Percentiles rank a stretch among this genome's conserved stretches.
Evolutionary conservation across 192 early-diverging fungal species (phyloP).

Genomic region (Podila clonocystis): DNA sequence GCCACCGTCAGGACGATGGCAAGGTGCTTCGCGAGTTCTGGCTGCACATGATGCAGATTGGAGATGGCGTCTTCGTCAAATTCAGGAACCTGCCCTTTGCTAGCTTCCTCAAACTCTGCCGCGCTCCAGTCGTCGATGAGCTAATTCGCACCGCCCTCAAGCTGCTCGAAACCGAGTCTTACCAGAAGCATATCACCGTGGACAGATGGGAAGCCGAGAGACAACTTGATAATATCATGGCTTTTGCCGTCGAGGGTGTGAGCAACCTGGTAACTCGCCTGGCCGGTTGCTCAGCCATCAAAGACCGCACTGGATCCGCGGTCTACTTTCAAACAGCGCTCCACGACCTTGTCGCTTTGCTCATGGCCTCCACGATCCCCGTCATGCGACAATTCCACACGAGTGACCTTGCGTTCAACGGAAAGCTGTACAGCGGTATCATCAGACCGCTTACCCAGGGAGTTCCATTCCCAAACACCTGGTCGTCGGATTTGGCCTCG

Average conservation of each 20-base stretch:
- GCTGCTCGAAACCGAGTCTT: not conserved
- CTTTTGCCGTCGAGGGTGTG: slow-evolving; percentile 21
- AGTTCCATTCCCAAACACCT: not conserved
- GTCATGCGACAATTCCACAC: slow-evolving; percentile 1
- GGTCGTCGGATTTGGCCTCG: not conserved
- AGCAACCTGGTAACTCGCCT: slow-evolving; percentile 19
- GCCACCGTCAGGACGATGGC: slow-evolving; percentile 1
- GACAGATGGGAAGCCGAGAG: not conserved
- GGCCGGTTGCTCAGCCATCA: slow-evolving; percentile 7
- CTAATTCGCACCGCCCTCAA: slow-evolving; percentile 18
- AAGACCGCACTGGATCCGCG: slow-evolving; percentile 3
- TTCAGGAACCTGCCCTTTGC: not conserved
- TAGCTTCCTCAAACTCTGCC: slow-evolving; percentile 14
- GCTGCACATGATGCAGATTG: slow-evolving; percentile 13
- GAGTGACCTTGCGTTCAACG: slow-evolving; percentile 2
- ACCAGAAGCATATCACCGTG: slow-evolving; percentile 1
- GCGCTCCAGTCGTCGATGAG: slow-evolving; percentile 15
- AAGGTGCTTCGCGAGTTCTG: slow-evolving; percentile 12
- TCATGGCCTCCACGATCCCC: not conserved
- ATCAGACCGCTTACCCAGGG: slow-evolving; percentile 10
- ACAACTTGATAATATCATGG: slow-evolving; percentile 3
- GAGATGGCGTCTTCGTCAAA: slow-evolving; percentile 25
- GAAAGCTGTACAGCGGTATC: slow-evolving; percentile 8
- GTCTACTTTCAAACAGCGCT: slow-evolving; percentile 11
- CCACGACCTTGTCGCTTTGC: not conserved